phyloP scores from a whole-genome alignment of 169 alveolate genomes.

The Cryptosporidium ryanae region DNA sequence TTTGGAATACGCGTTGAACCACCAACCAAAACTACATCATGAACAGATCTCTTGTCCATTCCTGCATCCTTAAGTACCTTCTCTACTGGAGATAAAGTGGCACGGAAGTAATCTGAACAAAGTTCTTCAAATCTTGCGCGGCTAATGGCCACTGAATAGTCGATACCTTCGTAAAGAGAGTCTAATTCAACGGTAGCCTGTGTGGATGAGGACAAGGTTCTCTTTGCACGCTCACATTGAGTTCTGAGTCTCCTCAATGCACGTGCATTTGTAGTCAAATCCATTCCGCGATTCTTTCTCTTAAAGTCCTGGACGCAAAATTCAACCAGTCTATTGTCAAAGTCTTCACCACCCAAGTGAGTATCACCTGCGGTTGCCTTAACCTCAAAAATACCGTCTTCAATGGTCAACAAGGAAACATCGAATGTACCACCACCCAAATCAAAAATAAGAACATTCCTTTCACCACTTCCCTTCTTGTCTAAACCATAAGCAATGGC shows the following conservation, averaged over 20 bases:
- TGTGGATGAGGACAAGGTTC: slow-evolving; percentile 95
- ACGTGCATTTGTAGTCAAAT: slow-evolving; percentile 89
- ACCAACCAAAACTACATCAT: slow-evolving; percentile 98
- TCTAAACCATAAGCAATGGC: slow-evolving; percentile 98
- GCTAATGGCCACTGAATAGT: slow-evolving; percentile 93
- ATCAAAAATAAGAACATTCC: slow-evolving; percentile 95
- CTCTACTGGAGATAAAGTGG: slow-evolving; percentile 95
- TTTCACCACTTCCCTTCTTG: slow-evolving; percentile 92
- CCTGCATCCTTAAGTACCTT: slow-evolving; percentile 95
- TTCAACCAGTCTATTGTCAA: slow-evolving; percentile 96
- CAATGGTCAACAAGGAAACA: slow-evolving; percentile 96
- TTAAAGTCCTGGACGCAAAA: slow-evolving; percentile 95
- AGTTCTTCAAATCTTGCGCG: slow-evolving; percentile 99
- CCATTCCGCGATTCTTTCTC: slow-evolving; percentile 91
- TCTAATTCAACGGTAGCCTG: slow-evolving; percentile 97
- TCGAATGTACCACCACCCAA: slow-evolving; percentile 99
- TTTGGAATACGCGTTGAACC: slow-evolving; percentile 98
- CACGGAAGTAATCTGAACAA: slow-evolving; percentile 94
- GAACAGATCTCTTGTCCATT: slow-evolving; percentile 91
- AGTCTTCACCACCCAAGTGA: slow-evolving; percentile 99
- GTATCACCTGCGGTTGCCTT: slow-evolving; percentile 99
- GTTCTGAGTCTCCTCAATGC: slow-evolving; percentile 95
- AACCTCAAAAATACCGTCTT: slow-evolving; percentile 97
- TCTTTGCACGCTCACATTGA: slow-evolving; percentile 97
- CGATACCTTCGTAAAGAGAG: slow-evolving; percentile 94